A percentile compares a stretch with the other conserved stretches of the same genome.
Conservation (phyloP, 202 grass and related monocot genomes). For the Musa balbisiana region DNA sequence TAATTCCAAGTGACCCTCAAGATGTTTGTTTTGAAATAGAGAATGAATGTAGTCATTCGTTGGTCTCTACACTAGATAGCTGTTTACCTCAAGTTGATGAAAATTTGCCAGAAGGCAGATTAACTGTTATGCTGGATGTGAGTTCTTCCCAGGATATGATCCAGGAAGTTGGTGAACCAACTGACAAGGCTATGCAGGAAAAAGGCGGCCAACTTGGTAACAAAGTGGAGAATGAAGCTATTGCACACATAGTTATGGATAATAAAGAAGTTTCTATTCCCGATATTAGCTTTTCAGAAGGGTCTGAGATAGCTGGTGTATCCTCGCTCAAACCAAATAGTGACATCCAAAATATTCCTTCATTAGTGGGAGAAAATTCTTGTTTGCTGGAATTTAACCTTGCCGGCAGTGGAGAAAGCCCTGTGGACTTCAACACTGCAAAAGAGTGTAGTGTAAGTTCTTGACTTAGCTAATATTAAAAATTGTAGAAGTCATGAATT, state of each 20-base stretch:
- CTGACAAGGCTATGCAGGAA: too few relatives aligned
- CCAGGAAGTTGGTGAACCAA: background rate
- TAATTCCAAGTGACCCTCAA: too few relatives aligned
- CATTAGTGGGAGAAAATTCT: slow-evolving; percentile 81
- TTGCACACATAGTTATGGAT: slow-evolving; percentile 20
- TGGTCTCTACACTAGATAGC: too few relatives aligned
- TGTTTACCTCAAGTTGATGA: too few relatives aligned
- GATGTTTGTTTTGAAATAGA: too few relatives aligned
- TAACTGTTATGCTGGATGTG: too few relatives aligned
- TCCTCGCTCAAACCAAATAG: slow-evolving; percentile 33
- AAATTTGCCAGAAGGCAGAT: too few relatives aligned
- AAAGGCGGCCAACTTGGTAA: background rate
- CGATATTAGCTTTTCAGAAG: slow-evolving; percentile 33
- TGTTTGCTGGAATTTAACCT: slow-evolving; percentile 56
- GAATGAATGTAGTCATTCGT: too few relatives aligned
- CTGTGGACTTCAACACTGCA: slow-evolving; percentile 32
- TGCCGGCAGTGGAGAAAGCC: slow-evolving; percentile 40
- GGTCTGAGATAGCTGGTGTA: slow-evolving; percentile 25
- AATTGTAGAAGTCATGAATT: too few relatives aligned
- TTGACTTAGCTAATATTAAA: background rate
- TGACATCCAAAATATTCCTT: slow-evolving; percentile 44
- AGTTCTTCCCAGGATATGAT: background rate
- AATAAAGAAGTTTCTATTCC: slow-evolving; percentile 42
- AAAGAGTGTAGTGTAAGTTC: slow-evolving; percentile 88
- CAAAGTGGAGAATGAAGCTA: slow-evolving; percentile 21